Base-by-base conservation (phyloP, 768 basidiomycete species). In the Boletus vinaceobasis region DNA sequence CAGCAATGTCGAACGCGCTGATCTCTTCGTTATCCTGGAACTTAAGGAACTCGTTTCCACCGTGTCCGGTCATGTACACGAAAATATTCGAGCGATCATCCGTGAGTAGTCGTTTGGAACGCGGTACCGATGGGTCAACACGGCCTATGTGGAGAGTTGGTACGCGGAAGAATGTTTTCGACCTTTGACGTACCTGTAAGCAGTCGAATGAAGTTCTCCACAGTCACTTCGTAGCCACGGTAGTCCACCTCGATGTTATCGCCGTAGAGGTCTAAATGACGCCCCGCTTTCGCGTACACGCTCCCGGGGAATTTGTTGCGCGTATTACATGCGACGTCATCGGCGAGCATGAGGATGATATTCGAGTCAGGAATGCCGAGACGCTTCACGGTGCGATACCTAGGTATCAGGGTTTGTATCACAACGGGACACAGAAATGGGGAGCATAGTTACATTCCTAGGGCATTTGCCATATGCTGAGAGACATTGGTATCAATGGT, bases 21-120 rank as follows among this genome's bases (percentile, higher is more conserved):
- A 98, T 93, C 70, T 99, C 97, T 71, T 98, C 97, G 68, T 90
- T 94, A 68, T 99, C 97, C 68, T 99, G 97, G 71, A 99, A 98
- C 70, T 99, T 98, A 66, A 99, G 83, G 69, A 98, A 99, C 71
- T 97, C 97, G 64, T 96, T 90, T 1, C 97, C 97, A 13, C 97
- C 97, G 62, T 98, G 97, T 0, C 97, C 97, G 0, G 97, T 96
- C 92, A 98, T 90, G 72, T 97, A 98, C 19, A 99, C 85, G 66
- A 98, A 98, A 56, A 99, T 79, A 65, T 98, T 98, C 7, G 90
- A 93, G 29, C 84, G 77, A 53, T 92, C 88, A 64, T 99, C 95
- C 1, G 92, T 88, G 38, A 97, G 76, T 4, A 99, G 81, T 15
- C 96, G 88, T 65, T 99, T 98, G 0, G 90, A 93, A 9, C 93